Conservation (phyloP, 257 asterid genomes). For the Solanum microdontum region DNA sequence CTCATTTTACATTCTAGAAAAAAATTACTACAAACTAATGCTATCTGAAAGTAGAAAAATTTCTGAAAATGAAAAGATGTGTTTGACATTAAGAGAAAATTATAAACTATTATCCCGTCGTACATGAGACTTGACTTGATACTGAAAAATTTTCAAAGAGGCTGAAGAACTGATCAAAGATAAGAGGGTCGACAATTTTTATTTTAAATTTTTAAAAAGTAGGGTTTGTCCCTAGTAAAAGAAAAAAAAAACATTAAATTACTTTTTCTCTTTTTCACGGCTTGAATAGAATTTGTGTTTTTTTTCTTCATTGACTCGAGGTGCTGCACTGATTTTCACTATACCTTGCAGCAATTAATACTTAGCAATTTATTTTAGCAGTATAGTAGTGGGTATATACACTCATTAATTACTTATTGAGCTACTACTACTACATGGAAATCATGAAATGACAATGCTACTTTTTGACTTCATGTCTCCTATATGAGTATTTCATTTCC, state of each 20-base stretch:
- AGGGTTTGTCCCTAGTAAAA: background rate
- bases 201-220: background rate
- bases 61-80: background rate
- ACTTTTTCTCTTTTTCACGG: background rate
- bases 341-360: background rate
- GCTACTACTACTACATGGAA: slow-evolving; percentile 9
- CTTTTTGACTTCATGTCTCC: slow-evolving; percentile 43
- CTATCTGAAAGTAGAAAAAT: background rate
- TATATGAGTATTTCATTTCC: slow-evolving; percentile 7
- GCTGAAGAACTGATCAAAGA: background rate
- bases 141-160: background rate
- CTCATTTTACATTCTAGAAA: background rate
- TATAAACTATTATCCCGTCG: background rate
- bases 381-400: background rate
- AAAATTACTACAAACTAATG: background rate
- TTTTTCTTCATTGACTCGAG: slow-evolving; percentile 9
- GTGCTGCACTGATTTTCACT: slow-evolving; percentile 9
- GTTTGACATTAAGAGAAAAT: background rate
- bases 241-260: background rate
- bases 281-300: background rate
- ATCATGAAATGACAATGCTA: slow-evolving; percentile 16
- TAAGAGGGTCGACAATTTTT: background rate
- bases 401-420: background rate
- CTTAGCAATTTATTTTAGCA: background rate
- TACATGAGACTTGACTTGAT: background rate